A percentile compares a stretch with the other conserved stretches of the same genome.
phyloP scores from a whole-genome alignment of 2,329 filamentous ascomycete species.

The Fusarium staphyleae region DNA sequence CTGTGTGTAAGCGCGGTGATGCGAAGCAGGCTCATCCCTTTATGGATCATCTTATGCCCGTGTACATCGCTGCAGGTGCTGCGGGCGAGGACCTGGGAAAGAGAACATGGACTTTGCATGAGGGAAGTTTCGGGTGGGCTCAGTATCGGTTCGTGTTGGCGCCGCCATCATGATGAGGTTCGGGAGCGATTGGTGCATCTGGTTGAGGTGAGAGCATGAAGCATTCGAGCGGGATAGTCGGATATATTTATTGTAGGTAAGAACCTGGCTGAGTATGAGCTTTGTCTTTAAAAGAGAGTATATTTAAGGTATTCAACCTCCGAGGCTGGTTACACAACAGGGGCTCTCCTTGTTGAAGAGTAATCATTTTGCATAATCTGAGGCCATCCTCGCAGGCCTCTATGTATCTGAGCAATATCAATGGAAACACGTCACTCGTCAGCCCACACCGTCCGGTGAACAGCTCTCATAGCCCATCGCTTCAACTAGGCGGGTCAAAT shows the following conservation, averaged over 20 bases:
- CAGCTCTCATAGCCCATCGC: background rate
- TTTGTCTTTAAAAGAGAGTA: too few relatives aligned
- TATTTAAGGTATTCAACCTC: too few relatives aligned
- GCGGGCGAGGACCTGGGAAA: constrained; percentile 52
- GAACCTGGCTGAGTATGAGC: too few relatives aligned
- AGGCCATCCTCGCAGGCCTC: background rate
- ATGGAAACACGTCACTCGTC: background rate
- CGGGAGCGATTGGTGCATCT: background rate
- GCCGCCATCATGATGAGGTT: constrained; percentile 6
- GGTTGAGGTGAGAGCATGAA: background rate
- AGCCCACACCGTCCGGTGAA: constrained; percentile 13
- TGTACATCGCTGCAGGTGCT: constrained; percentile 56
- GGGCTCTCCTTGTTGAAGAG: background rate
- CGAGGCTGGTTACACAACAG: background rate
- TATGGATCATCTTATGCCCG: constrained; percentile 60
- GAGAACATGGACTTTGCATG: constrained; percentile 55
- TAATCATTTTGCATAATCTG: background rate
- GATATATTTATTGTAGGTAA: too few relatives aligned
- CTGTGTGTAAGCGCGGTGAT: constrained; percentile 51
- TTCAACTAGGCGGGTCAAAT: constrained; percentile 5
- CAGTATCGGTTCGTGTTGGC: constrained; percentile 52
- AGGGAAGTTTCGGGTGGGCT: constrained; percentile 55
- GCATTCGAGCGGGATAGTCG: too few relatives aligned
- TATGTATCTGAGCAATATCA: background rate
- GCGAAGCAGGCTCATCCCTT: constrained; percentile 57